These are phyloP conservation scores for Globisporangium middletonii DNA, from an alignment of 352 stramenopile genomes.

Conservation along the genomic window DNA sequence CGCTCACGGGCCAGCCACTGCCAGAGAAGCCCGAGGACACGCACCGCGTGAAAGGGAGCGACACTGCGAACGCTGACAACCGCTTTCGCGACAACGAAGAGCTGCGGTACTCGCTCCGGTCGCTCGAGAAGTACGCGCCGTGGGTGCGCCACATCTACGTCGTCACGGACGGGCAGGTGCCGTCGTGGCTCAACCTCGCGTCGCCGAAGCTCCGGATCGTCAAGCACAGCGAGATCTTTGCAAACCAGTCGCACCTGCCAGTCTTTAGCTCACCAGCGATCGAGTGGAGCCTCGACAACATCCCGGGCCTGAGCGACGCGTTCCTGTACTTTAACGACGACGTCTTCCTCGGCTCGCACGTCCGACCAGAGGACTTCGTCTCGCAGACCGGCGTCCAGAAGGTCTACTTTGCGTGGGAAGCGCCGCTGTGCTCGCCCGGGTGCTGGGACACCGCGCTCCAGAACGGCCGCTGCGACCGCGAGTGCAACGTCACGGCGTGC, in stretches of 20 bases:
- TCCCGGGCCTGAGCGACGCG: constrained; percentile 86
- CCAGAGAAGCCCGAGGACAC: constrained; percentile 46
- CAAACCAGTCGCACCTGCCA: constrained; percentile 83
- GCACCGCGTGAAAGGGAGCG: constrained; percentile 46
- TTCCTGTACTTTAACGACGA: constrained; percentile 98
- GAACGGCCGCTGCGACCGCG: constrained; percentile 85
- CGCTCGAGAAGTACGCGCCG: constrained; percentile 92
- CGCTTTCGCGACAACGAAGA: constrained; percentile 94
- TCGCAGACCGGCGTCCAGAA: constrained; percentile 83
- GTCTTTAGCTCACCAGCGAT: constrained; percentile 94
- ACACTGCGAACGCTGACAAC: constrained; percentile 82
- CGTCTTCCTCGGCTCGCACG: constrained; percentile 88
- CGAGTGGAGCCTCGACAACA: constrained; percentile 92
- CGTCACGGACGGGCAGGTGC: constrained; percentile 93
- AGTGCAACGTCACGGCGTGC: constrained; percentile 87
- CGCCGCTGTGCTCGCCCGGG: constrained; percentile 80
- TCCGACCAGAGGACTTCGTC: constrained; percentile 91
- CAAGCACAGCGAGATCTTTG: constrained; percentile 89
- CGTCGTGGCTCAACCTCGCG: constrained; percentile 90
- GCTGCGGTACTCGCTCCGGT: constrained; percentile 90
- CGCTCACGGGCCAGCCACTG: constrained; percentile 70
- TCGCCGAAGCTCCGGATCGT: constrained; percentile 79
- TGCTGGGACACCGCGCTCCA: constrained; percentile 70
- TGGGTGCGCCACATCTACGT: constrained; percentile 94
- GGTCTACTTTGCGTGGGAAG: constrained; percentile 91